phyloP scores from a whole-genome alignment of 805 yeast species.

The Cyberlindnera xishuangbannaensis region DNA sequence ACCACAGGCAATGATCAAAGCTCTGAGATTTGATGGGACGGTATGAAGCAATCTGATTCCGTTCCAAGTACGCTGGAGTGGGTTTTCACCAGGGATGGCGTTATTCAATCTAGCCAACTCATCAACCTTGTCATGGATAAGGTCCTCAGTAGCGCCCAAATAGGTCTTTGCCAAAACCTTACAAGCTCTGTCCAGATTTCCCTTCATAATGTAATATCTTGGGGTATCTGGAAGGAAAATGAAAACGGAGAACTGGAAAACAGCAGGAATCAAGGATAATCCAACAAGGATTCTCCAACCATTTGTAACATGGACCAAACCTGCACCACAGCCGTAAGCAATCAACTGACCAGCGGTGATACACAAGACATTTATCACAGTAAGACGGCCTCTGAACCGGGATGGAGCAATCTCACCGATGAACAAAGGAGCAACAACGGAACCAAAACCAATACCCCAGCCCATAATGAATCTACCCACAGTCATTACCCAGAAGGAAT shows the following conservation, averaged over 20 bases:
- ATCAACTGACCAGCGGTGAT: slow-evolving; percentile 93
- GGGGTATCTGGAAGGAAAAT: slow-evolving; percentile 94
- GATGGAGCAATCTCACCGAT: slow-evolving; percentile 91
- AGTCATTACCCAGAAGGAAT: slow-evolving; percentile 85
- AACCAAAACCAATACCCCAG: slow-evolving; percentile 93
- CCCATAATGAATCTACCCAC: slow-evolving; percentile 91
- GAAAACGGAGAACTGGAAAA: slow-evolving; percentile 68
- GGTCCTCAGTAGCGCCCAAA: slow-evolving; percentile 52
- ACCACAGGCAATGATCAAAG: slow-evolving; percentile 85
- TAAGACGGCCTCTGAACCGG: slow-evolving; percentile 84
- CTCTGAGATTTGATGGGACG: slow-evolving; percentile 79
- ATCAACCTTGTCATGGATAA: slow-evolving; percentile 59
- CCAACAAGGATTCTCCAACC: slow-evolving; percentile 97
- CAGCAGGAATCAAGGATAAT: slow-evolving; percentile 82
- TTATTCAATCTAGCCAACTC: slow-evolving; percentile 52
- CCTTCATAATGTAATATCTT: slow-evolving; percentile 74
- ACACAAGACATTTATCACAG: slow-evolving; percentile 81
- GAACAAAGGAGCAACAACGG: slow-evolving; percentile 90
- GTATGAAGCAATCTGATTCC: slow-evolving; percentile 59
- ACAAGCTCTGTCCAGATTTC: slow-evolving; percentile 58
- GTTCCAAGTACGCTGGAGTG: slow-evolving; percentile 48
- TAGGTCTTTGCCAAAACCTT: slow-evolving; percentile 61
- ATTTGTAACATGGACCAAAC: slow-evolving; percentile 59
- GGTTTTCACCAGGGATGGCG: slow-evolving; percentile 41
- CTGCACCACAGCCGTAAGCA: slow-evolving; percentile 93